Evolutionary conservation across 2,329 filamentous ascomycete genomes (phyloP).

Genomic region (Botrytis deweyae): DNA sequence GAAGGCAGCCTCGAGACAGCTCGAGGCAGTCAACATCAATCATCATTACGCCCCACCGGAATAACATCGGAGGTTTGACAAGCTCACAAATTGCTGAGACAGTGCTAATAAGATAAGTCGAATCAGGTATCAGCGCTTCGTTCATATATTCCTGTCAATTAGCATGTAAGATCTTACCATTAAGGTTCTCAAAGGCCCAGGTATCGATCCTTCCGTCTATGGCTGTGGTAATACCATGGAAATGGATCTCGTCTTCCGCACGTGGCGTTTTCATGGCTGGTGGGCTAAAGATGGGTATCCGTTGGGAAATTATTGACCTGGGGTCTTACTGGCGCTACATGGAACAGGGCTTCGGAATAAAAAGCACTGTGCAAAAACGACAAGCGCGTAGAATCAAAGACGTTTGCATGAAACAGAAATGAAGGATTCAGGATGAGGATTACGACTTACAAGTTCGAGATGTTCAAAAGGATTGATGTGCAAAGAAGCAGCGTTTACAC

Average conservation of each 20-base stretch:
- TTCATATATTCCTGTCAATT: not conserved
- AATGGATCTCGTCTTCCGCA: not conserved
- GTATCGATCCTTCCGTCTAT: constrained; percentile 11
- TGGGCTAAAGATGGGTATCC: not conserved
- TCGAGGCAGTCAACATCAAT: not conserved
- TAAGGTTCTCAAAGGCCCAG: not conserved
- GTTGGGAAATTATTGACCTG: not conserved
- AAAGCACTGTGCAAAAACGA: constrained; percentile 6
- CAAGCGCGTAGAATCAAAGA: constrained; percentile 2
- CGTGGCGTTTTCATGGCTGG: constrained; percentile 10
- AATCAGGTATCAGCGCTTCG: constrained; percentile 8
- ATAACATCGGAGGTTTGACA: not conserved
- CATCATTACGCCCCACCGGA: not conserved
- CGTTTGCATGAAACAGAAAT: constrained; percentile 4
- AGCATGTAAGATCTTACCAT: not conserved
- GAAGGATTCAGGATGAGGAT: constrained; percentile 16
- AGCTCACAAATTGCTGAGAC: not conserved
- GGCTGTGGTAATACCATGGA: not conserved
- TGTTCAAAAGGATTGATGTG: not conserved
- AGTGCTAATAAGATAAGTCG: constrained; percentile 5
- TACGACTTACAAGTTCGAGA: not conserved
- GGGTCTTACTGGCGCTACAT: constrained; percentile 3
- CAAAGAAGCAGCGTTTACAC: not conserved
- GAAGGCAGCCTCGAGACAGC: not conserved
- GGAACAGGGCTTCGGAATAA: not conserved